phyloP scores from a whole-genome alignment of 164 flowering plant genomes.

The Sedum album region DNA sequence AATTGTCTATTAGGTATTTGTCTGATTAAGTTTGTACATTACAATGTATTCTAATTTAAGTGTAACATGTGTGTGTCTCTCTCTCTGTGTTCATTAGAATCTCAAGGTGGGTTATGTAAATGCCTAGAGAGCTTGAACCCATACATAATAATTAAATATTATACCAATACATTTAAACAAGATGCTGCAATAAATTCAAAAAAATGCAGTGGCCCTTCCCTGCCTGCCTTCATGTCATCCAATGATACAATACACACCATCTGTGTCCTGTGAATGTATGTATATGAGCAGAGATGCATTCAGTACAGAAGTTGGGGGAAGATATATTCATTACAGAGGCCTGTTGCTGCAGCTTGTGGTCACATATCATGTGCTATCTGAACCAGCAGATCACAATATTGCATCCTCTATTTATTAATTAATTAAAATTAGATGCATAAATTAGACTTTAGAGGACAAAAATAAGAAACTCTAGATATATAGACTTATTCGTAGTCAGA shows the following conservation, averaged over 20 bases:
- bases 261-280: background rate
- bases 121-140: background rate
- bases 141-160: background rate
- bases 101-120: background rate
- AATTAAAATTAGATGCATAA: background rate
- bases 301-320: constrained; percentile 1
- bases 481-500: background rate
- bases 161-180: background rate
- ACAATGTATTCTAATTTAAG: background rate
- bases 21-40: background rate
- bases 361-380: background rate
- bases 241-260: constrained; percentile 3
- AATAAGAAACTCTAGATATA: background rate
- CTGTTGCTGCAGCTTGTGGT: background rate
- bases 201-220: constrained; percentile 3
- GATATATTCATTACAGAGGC: background rate
- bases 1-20: background rate
- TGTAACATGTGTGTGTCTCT: background rate
- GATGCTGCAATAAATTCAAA: background rate
- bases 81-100: background rate
- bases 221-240: background rate
- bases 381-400: background rate
- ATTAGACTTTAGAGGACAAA: background rate
- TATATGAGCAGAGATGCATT: constrained; percentile 1
- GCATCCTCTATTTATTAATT: background rate